A percentile compares a stretch with the other conserved stretches of the same genome.
These are phyloP conservation scores for Trichosanthes cucumerina DNA, from an alignment of 306 rosid genomes.

Conservation along the genomic window DNA sequence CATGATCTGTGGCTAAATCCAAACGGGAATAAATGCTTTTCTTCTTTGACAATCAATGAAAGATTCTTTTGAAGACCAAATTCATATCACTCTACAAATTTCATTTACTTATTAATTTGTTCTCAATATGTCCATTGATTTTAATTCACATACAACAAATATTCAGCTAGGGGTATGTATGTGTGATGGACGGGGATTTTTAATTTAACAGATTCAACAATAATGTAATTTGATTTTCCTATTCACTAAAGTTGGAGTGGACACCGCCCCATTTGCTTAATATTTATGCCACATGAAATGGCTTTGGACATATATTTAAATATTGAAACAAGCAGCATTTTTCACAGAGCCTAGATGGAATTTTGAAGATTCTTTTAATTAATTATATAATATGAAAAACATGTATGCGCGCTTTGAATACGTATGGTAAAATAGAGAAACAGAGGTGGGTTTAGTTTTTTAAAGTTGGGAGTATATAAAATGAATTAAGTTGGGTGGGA, in stretches of 20 bases:
- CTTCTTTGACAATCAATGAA: conserved; percentile 75
- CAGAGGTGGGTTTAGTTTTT: neutral
- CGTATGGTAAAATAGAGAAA: too few relatives aligned
- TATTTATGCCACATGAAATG: neutral
- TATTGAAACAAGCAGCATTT: neutral
- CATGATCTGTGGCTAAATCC: neutral
- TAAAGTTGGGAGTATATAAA: neutral
- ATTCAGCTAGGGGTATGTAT: too few relatives aligned
- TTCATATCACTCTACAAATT: neutral
- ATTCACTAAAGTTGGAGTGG: neutral
- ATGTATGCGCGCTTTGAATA: too few relatives aligned
- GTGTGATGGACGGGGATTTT: too few relatives aligned
- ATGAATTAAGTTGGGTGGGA: neutral
- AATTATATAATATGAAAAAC: too few relatives aligned
- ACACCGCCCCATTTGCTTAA: neutral
- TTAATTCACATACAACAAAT: neutral
- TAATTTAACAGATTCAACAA: neutral
- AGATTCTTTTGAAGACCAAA: conserved; percentile 38
- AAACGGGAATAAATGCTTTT: conserved; percentile 71
- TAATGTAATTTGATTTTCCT: neutral
- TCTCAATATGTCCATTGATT: neutral
- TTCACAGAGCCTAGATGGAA: too few relatives aligned
- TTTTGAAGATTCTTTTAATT: too few relatives aligned
- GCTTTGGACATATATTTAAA: neutral
- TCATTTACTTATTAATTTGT: too few relatives aligned